Evolutionary conservation across 495 filamentous ascomycete genomes (phyloP).

Genomic region (Barbatosphaeria neglecta): DNA sequence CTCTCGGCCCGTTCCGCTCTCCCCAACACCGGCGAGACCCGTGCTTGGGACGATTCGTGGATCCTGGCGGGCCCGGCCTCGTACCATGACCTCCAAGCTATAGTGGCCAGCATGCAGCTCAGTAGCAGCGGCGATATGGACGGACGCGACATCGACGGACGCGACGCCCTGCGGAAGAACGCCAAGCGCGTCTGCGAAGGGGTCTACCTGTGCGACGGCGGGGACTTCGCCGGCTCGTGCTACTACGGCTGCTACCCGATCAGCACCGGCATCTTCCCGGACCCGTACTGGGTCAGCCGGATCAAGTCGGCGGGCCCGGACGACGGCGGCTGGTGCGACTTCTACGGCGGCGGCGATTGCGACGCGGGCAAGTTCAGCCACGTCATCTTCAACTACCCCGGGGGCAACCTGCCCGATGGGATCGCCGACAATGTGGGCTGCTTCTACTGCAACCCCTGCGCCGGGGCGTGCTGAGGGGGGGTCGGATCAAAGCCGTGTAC

Average conservation of each 20-base stretch:
- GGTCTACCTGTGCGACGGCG: neutral
- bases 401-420: neutral
- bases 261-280: neutral
- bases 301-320: neutral
- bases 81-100: neutral
- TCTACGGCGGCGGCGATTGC: neutral
- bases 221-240: neutral
- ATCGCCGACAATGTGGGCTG: neutral
- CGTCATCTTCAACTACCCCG: neutral
- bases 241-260: neutral
- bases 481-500: no score
- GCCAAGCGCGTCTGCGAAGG: neutral
- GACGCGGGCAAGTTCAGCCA: neutral
- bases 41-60: neutral
- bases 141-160: no score
- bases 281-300: neutral
- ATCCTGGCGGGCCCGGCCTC: neutral
- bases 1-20: neutral
- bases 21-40: neutral
- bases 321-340: neutral
- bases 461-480: neutral
- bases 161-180: neutral
- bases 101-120: neutral
- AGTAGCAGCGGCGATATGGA: no score
- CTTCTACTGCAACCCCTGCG: neutral